Evolutionary conservation across 1,284 basidiomycete genomes (phyloP), one percentile per base, ranked within the genome.

Genomic region (Vanrija humicola): DNA sequence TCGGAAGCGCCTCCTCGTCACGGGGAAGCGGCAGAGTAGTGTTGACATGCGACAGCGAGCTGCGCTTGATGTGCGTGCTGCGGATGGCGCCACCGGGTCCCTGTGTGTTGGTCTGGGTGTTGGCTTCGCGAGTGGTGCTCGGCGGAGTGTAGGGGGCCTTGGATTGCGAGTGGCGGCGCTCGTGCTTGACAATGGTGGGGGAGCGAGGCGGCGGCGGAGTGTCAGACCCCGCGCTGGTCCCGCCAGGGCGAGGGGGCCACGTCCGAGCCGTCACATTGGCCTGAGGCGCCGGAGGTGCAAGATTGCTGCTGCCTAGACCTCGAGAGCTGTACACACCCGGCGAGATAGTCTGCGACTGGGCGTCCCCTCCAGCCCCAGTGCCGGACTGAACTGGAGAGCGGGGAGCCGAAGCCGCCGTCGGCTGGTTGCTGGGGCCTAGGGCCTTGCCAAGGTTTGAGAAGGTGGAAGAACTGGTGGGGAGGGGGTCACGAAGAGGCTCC

Each of bases 321-420:
- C 34, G 12, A 5, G 34, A 34, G 12, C 34, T 34, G 46, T 66
- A 66, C 10, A 54, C 49, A 2, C 63, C 63, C 2, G 65, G 63
- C 10, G 63, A 63, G 19, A 66, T 58, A 1, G 65, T 64, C 15
- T 49, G 25, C 19, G 50, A 53, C 8, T 44, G 45, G 9, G 12
- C 9, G 9, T 34, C 34, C 12, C 9, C 12, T 12, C 9, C 34
- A 34, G 34, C 12, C 7, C 9, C 34, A 34, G 34, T 10, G 12
- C 34, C 38, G 18, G 43, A 23, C 15, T 52, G 23, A 18, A 21
- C 12, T 3, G 43, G 21, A 23, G 38, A 47, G 26, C 28, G 18
- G 25, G 19, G n/a, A 12, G 21, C 14, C 29, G 49, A 28, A 21
- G 38, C n/a, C 25, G 38, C 15, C 16, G 19, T 18, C 39, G 25